Conservation (phyloP, 129 eudicot genomes). For the Rutidosis leptorrhynchoides region DNA sequence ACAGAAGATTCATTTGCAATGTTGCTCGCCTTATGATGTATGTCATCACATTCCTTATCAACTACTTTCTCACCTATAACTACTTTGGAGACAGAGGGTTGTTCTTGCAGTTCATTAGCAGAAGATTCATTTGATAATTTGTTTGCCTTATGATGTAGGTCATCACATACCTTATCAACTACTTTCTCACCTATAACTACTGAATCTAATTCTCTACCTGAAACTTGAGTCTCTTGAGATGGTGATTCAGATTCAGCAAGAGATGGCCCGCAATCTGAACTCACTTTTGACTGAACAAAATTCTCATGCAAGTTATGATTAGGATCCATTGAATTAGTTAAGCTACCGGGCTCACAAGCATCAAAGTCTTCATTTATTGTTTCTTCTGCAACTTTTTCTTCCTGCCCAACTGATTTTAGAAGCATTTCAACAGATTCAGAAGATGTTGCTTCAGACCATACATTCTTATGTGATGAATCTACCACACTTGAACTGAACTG, state of each 20-base stretch:
- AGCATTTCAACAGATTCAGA: conserved; percentile 98
- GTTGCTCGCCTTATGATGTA: conserved; percentile 27
- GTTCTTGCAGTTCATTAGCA: conserved; percentile 34
- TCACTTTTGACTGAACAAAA: conserved; percentile 12
- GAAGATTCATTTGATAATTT: conserved; percentile 23
- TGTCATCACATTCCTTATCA: conserved; percentile 30
- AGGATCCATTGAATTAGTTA: conserved; percentile 39
- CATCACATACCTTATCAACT: conserved; percentile 24
- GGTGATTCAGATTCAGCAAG: conserved; percentile 19
- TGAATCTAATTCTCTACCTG: conserved; percentile 28
- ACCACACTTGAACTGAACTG: conserved; percentile 64
- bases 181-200: conserved; percentile 34
- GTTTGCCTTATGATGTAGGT: conserved; percentile 32
- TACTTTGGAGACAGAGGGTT: conserved; percentile 29
- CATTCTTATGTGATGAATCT: conserved; percentile 73
- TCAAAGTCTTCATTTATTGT: conserved; percentile 36
- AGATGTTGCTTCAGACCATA: conserved; percentile 99
- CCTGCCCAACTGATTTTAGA: conserved; percentile 88
- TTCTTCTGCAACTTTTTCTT: conserved; percentile 64
- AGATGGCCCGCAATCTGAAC: conserved; percentile 22
- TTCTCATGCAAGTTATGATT: conserved; percentile 28
- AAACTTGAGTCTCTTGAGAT: conserved; percentile 22
- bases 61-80: conserved; percentile 32
- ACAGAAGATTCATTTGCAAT: conserved; percentile 24
- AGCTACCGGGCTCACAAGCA: conserved; percentile 34